phyloP scores from a whole-genome alignment of 306 rosid genomes.

The Fagus crenata region DNA sequence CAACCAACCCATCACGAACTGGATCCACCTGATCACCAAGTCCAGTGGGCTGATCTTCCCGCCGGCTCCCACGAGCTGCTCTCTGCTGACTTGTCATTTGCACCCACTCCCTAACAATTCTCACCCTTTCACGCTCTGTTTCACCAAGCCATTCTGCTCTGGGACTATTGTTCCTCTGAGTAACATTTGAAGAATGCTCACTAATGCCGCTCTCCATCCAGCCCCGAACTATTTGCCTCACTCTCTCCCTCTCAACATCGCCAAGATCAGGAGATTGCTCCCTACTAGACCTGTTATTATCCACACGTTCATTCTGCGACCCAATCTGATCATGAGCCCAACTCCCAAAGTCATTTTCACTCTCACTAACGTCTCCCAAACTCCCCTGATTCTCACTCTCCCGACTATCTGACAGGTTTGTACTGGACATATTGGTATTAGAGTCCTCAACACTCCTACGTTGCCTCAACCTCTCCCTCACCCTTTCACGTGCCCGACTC shows the following conservation, averaged over 20 bases:
- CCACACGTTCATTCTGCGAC: slow-evolving; percentile 54
- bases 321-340: slow-evolving; percentile 83
- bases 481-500: slow-evolving; percentile 83
- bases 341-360: slow-evolving; percentile 85
- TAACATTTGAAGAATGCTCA: slow-evolving; percentile 73
- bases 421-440: slow-evolving; percentile 64
- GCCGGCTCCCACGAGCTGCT: slow-evolving; percentile 78
- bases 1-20: slow-evolving; percentile 47
- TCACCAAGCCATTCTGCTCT: slow-evolving; percentile 99
- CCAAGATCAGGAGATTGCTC: slow-evolving; percentile 99
- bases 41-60: slow-evolving; percentile 63
- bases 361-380: slow-evolving; percentile 88
- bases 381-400: slow-evolving; percentile 86
- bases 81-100: slow-evolving; percentile 97
- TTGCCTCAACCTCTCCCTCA: slow-evolving; percentile 85
- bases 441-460: slow-evolving; percentile 65
- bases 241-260: slow-evolving; percentile 99
- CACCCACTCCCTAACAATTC: slow-evolving; percentile 98
- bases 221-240: slow-evolving; percentile 93
- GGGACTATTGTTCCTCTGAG: slow-evolving; percentile 64
- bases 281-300: slow-evolving; percentile 71
- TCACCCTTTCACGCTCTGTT: slow-evolving; percentile 99
- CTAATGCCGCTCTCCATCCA: slow-evolving; percentile 98
- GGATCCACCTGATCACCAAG: slow-evolving; percentile 50
- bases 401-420: slow-evolving; percentile 65